These are phyloP conservation scores for Boletus insuetus DNA, from an alignment of 768 basidiomycete genomes.

Conservation along the genomic window DNA sequence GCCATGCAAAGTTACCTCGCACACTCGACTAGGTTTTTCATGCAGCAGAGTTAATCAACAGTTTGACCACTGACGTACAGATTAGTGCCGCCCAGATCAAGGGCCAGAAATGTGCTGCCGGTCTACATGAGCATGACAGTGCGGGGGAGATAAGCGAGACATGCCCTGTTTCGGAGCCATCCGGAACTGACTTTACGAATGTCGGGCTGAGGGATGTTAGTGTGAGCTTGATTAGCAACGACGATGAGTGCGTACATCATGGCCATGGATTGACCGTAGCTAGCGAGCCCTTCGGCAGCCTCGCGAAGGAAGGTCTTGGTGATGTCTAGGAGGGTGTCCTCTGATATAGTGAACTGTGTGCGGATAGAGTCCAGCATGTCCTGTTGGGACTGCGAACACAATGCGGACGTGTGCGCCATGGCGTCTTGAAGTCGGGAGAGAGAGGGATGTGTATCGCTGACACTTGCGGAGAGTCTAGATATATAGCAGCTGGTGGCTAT, in stretches of 20 bases:
- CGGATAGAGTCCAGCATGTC: conserved; percentile 63
- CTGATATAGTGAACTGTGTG: conserved; percentile 65
- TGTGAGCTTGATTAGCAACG: background rate
- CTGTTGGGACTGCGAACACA: conserved; percentile 43
- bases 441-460: background rate
- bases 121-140: conserved; percentile 8
- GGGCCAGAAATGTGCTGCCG: conserved; percentile 85
- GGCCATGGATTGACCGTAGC: conserved; percentile 80
- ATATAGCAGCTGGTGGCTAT: background rate
- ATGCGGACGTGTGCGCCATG: conserved; percentile 41
- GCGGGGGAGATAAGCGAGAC: conserved; percentile 17
- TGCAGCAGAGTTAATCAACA: background rate
- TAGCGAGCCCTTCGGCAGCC: conserved; percentile 66
- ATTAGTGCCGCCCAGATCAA: conserved; percentile 97
- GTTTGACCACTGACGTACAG: conserved; percentile 54
- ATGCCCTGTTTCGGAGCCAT: conserved; percentile 92
- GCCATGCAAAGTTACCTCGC: conserved; percentile 89
- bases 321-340: conserved; percentile 62
- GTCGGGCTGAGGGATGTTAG: conserved; percentile 59
- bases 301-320: conserved; percentile 80
- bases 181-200: conserved; percentile 92
- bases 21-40: conserved; percentile 70
- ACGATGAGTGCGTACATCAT: conserved; percentile 68
- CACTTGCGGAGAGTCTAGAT: background rate
- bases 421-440: background rate